Evolutionary conservation across 495 filamentous ascomycete genomes (phyloP).

Genomic region (Aspergillus ellipticus): DNA sequence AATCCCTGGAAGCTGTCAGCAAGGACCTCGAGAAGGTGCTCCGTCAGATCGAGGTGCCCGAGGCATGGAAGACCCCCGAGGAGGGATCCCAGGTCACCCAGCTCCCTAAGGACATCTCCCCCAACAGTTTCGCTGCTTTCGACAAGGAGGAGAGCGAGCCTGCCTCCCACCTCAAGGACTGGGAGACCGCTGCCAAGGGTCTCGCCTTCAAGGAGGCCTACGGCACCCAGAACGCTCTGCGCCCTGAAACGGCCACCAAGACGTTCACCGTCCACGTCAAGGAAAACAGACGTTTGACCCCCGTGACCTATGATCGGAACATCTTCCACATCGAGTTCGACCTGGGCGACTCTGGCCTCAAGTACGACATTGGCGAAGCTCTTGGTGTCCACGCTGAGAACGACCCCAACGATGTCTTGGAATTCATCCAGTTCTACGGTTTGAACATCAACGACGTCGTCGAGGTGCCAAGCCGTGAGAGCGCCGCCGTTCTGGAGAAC

Average conservation of each 20-base stretch:
- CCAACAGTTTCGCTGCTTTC: slow-evolving; percentile 79
- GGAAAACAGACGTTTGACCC: slow-evolving; percentile 91
- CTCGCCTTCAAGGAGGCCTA: slow-evolving; percentile 95
- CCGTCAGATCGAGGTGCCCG: slow-evolving; percentile 67
- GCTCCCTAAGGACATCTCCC: slow-evolving; percentile 58
- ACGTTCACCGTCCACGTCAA: slow-evolving; percentile 86
- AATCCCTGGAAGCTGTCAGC: slow-evolving; percentile 55
- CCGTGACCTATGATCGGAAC: slow-evolving; percentile 87
- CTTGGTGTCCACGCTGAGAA: slow-evolving; percentile 96
- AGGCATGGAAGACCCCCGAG: slow-evolving; percentile 69
- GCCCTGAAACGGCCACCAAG: slow-evolving; percentile 81
- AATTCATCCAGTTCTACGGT: slow-evolving; percentile 87
- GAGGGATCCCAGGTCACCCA: slow-evolving; percentile 47
- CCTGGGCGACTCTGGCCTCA: slow-evolving; percentile 82
- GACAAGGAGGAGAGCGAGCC: slow-evolving; percentile 72
- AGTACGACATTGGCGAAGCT: slow-evolving; percentile 96
- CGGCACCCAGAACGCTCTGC: slow-evolving; percentile 64
- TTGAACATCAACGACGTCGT: slow-evolving; percentile 78
- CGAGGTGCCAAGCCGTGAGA: slow-evolving; percentile 84
- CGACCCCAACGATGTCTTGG: slow-evolving; percentile 67
- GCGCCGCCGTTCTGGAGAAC: slow-evolving; percentile 71
- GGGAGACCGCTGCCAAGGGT: slow-evolving; percentile 79
- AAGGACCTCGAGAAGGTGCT: slow-evolving; percentile 68
- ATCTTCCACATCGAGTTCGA: slow-evolving; percentile 99
- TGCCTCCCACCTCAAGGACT: slow-evolving; percentile 62